Evolutionary conservation across 2,329 filamentous ascomycete genomes (phyloP), one percentile per base, ranked within the genome.

Genomic region (Claviceps sorghi): DNA sequence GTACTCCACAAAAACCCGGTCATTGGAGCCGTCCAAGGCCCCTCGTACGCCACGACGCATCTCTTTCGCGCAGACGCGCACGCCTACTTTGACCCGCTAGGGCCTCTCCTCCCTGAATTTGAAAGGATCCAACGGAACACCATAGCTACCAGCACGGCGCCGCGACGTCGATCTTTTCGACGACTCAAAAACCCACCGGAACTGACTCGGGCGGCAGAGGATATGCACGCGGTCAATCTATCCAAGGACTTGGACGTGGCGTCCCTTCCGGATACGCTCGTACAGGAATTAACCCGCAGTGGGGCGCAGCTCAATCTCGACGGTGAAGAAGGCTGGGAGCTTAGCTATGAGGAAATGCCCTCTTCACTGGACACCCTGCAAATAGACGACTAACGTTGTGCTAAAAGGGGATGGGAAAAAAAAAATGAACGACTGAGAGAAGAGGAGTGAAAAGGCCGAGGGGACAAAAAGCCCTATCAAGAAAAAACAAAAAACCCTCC

Each of bases 11-110:
- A 64, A 0, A 70, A 78, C 56, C 73, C 67, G 2, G 69, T 69
- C 6, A 63, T 82, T 30, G 79, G 79, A 30, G 76, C 71, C 5
- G 69, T 81, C 2, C 74, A 83, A 58, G 80, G 79, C 1, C 72
- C 73, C 0, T 63, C 65, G 2, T 83, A 83, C 58, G 54, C 64
- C 1, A 57, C 63, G 1, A 72, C 74, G 0, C 65, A 66, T 1
- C 62, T 79, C 2, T 80, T 71, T 58, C 65, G 72, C 4, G 58
- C 54, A 5, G 73, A 79, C 6, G 71, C 71, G 1, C 79, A 83
- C 56, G 57, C 69, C 2, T 59, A 74, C 19, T 61, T 64, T 2
- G 69, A 79, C 43, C 65, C 68, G 0, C 53, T 52, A 1, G 62
- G 61, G 45, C 76, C 74, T 2, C 65, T 82, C 5, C 58, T 77